Conservation (phyloP, 2,329 filamentous ascomycete species). For the Colletotrichum echinochloae region DNA sequence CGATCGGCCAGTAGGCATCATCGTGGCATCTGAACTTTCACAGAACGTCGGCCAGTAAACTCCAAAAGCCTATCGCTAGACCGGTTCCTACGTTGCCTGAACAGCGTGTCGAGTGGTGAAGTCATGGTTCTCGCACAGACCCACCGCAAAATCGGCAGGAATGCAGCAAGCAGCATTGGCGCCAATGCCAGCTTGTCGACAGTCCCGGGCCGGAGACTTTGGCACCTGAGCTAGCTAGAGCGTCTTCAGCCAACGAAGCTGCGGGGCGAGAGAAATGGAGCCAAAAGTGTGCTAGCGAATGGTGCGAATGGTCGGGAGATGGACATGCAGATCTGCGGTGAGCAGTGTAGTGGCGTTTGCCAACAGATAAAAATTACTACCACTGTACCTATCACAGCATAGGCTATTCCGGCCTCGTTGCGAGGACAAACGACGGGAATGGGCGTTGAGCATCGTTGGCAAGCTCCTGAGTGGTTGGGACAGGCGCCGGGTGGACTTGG, state of each 20-base stretch:
- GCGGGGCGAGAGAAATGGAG: conserved; percentile 9
- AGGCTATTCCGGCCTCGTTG: conserved; percentile 17
- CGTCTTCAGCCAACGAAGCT: background rate
- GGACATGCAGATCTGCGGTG: conserved; percentile 36
- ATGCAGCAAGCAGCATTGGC: background rate
- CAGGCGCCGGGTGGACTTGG: conserved; percentile 23
- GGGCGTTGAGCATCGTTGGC: conserved; percentile 16
- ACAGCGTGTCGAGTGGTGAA: conserved; percentile 1
- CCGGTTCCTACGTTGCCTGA: background rate
- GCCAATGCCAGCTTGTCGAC: conserved; percentile 3
- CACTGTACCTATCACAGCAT: too few relatives aligned
- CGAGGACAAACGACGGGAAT: conserved; percentile 20
- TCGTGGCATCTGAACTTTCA: background rate
- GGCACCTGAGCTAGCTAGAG: background rate
- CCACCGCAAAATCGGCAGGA: background rate
- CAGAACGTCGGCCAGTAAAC: background rate
- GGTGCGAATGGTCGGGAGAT: conserved; percentile 24
- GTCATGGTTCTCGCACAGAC: conserved; percentile 17
- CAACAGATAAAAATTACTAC: conserved; percentile 2
- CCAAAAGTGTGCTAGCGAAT: conserved; percentile 13
- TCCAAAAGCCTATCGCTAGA: background rate
- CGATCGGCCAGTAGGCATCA: background rate
- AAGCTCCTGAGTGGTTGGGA: conserved; percentile 35
- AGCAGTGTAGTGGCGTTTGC: conserved; percentile 13
- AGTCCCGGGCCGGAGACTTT: background rate